Percentiles rank a stretch among this genome's conserved stretches.
phyloP scores from a whole-genome alignment of 1,284 basidiomycete genomes.

The Leccinum subatratum region DNA sequence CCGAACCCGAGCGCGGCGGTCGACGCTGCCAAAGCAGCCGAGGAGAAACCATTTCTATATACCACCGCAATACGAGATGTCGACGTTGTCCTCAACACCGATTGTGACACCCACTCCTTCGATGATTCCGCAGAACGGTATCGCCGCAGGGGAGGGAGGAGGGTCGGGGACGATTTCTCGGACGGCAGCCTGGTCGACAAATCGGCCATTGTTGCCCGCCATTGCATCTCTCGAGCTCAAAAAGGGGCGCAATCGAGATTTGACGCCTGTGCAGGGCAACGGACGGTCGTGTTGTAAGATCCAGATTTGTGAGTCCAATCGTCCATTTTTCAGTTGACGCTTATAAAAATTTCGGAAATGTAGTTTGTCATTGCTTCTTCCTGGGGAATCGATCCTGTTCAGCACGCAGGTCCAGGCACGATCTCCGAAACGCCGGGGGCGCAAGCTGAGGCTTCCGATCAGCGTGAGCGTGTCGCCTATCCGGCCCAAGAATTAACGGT shows the following conservation, averaged over 20 bases:
- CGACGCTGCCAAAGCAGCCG: slow-evolving; percentile 13
- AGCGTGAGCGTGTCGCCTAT: slow-evolving; percentile 40
- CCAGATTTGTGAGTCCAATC: slow-evolving; percentile 39
- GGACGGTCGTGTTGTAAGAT: slow-evolving; percentile 33
- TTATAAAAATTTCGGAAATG: not conserved
- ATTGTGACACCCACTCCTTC: slow-evolving; percentile 34
- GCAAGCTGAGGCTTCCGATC: slow-evolving; percentile 51
- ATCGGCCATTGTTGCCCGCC: slow-evolving; percentile 35
- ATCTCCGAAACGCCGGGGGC: slow-evolving; percentile 52
- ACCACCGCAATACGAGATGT: slow-evolving; percentile 6
- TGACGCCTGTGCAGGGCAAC: slow-evolving; percentile 56
- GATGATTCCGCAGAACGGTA: slow-evolving; percentile 1
- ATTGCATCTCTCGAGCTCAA: slow-evolving; percentile 19
- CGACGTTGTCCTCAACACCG: slow-evolving; percentile 1
- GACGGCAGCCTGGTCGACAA: slow-evolving; percentile 46
- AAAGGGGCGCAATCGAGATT: slow-evolving; percentile 49
- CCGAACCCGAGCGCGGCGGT: not conserved
- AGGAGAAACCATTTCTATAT: not conserved
- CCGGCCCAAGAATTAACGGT: slow-evolving; percentile 50
- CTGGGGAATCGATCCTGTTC: slow-evolving; percentile 48
- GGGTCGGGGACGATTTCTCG: slow-evolving; percentile 41
- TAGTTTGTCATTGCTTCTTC: slow-evolving; percentile 41
- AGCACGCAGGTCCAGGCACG: slow-evolving; percentile 51
- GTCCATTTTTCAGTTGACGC: slow-evolving; percentile 28
- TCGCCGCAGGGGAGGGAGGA: slow-evolving; percentile 25